Conservation (phyloP, 164 flowering plant species). For the Aristolochia californica region DNA sequence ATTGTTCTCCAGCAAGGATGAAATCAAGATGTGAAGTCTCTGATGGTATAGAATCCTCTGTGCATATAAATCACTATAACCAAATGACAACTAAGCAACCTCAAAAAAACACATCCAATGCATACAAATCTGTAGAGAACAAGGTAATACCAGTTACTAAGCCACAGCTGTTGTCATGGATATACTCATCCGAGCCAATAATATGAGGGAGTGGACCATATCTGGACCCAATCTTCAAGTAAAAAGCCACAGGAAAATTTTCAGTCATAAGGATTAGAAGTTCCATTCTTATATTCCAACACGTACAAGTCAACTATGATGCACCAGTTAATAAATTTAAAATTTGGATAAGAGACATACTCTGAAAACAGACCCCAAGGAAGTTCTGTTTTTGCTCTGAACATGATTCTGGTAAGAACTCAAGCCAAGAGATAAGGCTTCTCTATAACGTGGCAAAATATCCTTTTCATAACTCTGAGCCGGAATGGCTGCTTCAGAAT, state of each 20-base stretch:
- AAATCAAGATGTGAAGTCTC: conserved; percentile 12
- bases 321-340: background rate
- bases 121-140: background rate
- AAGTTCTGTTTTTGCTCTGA: conserved; percentile 16
- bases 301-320: background rate
- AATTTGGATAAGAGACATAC: conserved; percentile 7
- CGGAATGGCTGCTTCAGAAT: conserved; percentile 10
- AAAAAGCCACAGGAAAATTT: background rate
- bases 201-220: conserved; percentile 17
- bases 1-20: background rate
- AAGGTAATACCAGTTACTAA: conserved; percentile 12
- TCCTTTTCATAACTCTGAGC: conserved; percentile 25
- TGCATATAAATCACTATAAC: conserved; percentile 5
- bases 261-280: background rate
- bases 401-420: conserved; percentile 16
- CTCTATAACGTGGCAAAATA: conserved; percentile 24
- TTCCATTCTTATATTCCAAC: background rate
- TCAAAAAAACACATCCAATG: background rate
- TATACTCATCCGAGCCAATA: conserved; percentile 23
- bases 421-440: conserved; percentile 19
- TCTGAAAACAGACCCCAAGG: conserved; percentile 10
- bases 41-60: conserved; percentile 11
- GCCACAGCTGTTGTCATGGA: conserved; percentile 24
- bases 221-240: conserved; percentile 8
- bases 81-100: background rate